Conservation (phyloP, 1,284 basidiomycete genomes). For the Polyporus tsugae region DNA sequence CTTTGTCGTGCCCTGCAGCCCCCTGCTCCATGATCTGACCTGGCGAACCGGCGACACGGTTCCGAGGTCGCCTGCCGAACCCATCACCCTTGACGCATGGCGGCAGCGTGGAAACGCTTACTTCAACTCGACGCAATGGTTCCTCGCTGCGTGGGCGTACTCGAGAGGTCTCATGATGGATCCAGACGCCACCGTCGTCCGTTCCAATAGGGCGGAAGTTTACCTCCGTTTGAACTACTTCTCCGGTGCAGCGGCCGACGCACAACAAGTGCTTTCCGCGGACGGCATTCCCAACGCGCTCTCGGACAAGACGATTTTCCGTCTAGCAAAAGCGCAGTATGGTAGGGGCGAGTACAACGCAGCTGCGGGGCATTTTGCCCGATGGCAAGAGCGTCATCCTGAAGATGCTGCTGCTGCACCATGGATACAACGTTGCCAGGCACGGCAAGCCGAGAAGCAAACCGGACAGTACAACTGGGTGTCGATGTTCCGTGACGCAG, state of each 20-base stretch:
- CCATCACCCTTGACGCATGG: constrained; percentile 29
- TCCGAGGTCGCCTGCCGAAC: constrained; percentile 6
- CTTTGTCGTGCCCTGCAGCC: constrained; percentile 29
- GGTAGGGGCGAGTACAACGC: constrained; percentile 25
- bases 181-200: constrained; percentile 24
- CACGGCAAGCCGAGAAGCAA: constrained; percentile 20
- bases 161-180: constrained; percentile 33
- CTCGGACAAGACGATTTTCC: constrained; percentile 21
- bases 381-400: constrained; percentile 22
- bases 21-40: constrained; percentile 16
- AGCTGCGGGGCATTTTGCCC: constrained; percentile 23
- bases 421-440: constrained; percentile 27
- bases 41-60: constrained; percentile 24
- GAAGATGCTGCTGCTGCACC: constrained; percentile 19
- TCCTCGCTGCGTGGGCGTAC: constrained; percentile 38
- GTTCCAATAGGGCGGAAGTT: constrained; percentile 34
- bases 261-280: constrained; percentile 26
- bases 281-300: background rate
- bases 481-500: constrained; percentile 24
- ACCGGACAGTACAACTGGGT: constrained; percentile 33
- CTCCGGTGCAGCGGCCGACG: constrained; percentile 36
- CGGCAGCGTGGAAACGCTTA: constrained; percentile 27
- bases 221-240: constrained; percentile 35
- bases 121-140: constrained; percentile 34
- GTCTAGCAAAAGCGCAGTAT: constrained; percentile 26